phyloP scores from a whole-genome alignment of 495 filamentous ascomycete genomes.

The Lepidopterella palustris region DNA sequence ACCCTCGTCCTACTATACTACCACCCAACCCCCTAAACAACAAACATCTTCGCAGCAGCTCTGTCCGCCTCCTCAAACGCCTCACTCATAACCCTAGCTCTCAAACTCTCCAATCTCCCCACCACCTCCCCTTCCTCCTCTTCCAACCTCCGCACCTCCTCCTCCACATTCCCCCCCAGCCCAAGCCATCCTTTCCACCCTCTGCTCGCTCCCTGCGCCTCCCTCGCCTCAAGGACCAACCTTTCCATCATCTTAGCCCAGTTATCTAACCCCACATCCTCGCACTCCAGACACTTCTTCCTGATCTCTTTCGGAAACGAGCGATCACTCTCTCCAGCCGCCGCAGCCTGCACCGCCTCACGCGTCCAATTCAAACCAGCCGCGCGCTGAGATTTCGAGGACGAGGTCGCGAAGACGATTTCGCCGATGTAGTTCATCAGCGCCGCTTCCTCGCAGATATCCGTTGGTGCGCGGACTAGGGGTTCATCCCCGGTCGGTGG shows the following conservation, averaged over 20 bases:
- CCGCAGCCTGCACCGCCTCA: slow-evolving; percentile 67
- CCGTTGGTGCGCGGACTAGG: slow-evolving; percentile 51
- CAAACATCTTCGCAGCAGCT: not conserved
- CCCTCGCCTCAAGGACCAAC: slow-evolving; percentile 15
- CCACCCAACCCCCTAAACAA: not conserved
- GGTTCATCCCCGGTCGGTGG: slow-evolving; percentile 59
- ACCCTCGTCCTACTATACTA: no score
- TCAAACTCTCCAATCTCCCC: slow-evolving; percentile 21
- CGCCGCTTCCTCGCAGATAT: slow-evolving; percentile 75
- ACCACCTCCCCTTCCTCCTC: slow-evolving; percentile 24
- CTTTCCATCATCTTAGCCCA: slow-evolving; percentile 29
- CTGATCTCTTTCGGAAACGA: not conserved
- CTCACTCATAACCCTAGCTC: slow-evolving; percentile 8
- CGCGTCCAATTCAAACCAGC: slow-evolving; percentile 79
- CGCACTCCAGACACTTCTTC: slow-evolving; percentile 26
- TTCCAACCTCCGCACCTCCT: slow-evolving; percentile 21
- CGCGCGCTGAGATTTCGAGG: slow-evolving; percentile 38
- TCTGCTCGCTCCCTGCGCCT: slow-evolving; percentile 6
- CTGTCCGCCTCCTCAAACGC: not conserved
- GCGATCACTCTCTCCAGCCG: slow-evolving; percentile 27
- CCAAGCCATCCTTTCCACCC: slow-evolving; percentile 6
- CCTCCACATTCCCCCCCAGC: slow-evolving; percentile 14
- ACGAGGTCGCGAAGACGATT: slow-evolving; percentile 68
- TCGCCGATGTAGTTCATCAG: slow-evolving; percentile 90
- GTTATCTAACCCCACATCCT: slow-evolving; percentile 25